Base-by-base conservation (phyloP, 495 filamentous ascomycete genomes). In the Paragyromitra xinjiangensis region DNA sequence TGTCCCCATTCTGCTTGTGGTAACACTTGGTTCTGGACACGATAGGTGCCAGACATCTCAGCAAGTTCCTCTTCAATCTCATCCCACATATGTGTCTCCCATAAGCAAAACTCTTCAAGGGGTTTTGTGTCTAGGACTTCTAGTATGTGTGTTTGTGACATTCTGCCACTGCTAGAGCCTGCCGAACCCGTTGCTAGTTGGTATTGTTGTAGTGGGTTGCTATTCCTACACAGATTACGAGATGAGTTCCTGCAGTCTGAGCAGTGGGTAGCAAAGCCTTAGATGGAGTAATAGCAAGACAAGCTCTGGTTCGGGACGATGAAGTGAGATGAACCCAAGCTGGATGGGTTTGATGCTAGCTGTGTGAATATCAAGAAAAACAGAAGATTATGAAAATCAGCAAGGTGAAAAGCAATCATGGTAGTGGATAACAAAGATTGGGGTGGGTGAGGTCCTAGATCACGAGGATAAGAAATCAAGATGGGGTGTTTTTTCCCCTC, bases 51-150 rank as follows among this genome's bases (percentile, higher is more conserved):
- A 19, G 73, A 64, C 44, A 76, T 61, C 58, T 72, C 56, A 24
- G 59, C 48, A 55, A 76, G 73, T 37, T 73, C 73, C 16, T 64
- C 14, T 44, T 76, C 73, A 8, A 76, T 26, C 9, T 76, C 73
- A 1, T 62, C 73, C 67, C 67, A 76, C 11, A 42, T 64, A 42
- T 71, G 5, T n/a, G 45, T 12, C 1, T 53, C 68, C 67, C 67
- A 76, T 8, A 71, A 14, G 22, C 42, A 53, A 16, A 40, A 64
- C 1, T 40, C 34, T 68, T 39, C 24, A 14, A 12, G 22, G 12
- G 39, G 0, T 34, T 42, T 37, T 12, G 24, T 7, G 3, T 24
- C 24, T 37, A 24, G 7, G 2, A 14, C 24, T 9, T 45, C 69
- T 42, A 58, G 2, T 22, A 12, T 42, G 19, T 11, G 8, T 7